Conservation (phyloP, 2,329 filamentous ascomycete genomes). For the Xylariaceae sp. region DNA sequence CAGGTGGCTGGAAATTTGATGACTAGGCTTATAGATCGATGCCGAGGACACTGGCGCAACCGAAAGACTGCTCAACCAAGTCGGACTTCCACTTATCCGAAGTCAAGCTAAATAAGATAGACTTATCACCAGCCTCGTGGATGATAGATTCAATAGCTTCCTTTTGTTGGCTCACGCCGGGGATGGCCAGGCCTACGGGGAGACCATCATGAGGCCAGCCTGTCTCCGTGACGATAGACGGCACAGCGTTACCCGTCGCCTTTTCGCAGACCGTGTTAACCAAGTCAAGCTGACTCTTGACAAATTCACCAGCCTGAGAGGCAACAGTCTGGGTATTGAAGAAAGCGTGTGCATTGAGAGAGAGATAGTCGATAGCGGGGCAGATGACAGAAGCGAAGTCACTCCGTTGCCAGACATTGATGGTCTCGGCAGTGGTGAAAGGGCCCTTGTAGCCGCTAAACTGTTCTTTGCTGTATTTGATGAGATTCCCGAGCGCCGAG, state of each 20-base stretch:
- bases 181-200: conserved; percentile 72
- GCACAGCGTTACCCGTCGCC: conserved; percentile 57
- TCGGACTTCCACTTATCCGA: conserved; percentile 85
- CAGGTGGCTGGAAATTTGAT: background rate
- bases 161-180: conserved; percentile 68
- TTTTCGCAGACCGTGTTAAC: conserved; percentile 67
- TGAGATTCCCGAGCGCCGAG: conserved; percentile 68
- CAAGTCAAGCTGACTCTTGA: conserved; percentile 70
- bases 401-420: conserved; percentile 72
- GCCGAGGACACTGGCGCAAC: conserved; percentile 29
- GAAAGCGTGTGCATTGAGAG: conserved; percentile 90
- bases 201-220: conserved; percentile 79
- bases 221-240: conserved; percentile 78
- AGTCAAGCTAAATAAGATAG: conserved; percentile 79
- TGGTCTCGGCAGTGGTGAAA: conserved; percentile 84
- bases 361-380: conserved; percentile 73
- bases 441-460: conserved; percentile 76
- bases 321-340: conserved; percentile 76
- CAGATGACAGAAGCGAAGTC: conserved; percentile 66
- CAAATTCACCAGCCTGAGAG: conserved; percentile 73
- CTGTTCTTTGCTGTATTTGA: conserved; percentile 65
- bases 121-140: conserved; percentile 64
- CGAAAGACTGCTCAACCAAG: conserved; percentile 75
- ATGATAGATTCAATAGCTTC: conserved; percentile 74
- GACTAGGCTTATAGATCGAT: conserved; percentile 14